Conservation (phyloP, 2,329 filamentous ascomycete genomes). For the Apiospora arundinis region DNA sequence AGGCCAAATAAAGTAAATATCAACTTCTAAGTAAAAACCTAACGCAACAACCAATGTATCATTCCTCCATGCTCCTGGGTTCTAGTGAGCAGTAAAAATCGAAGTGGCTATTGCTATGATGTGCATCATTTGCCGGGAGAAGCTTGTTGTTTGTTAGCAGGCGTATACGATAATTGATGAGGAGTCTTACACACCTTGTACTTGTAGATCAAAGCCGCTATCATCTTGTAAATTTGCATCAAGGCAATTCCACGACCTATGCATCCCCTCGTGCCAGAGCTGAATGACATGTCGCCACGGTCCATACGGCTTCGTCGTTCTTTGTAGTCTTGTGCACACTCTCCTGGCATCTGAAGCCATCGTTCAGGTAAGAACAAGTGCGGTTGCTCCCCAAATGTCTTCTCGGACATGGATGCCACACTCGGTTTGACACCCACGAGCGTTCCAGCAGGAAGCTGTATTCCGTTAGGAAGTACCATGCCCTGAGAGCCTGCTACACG, state of each 20-base stretch:
- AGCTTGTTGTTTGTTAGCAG: not conserved
- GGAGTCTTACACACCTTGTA: conserved; percentile 12
- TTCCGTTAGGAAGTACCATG: conserved; percentile 18
- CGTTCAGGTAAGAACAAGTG: conserved; percentile 22
- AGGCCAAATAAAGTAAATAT: no score
- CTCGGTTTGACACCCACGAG: conserved; percentile 24
- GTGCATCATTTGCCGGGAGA: not conserved
- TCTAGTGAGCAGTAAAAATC: not conserved
- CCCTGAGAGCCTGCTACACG: conserved; percentile 17
- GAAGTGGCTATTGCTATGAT: not conserved
- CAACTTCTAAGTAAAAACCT: no score
- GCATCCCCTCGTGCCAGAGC: conserved; percentile 21
- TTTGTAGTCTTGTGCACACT: conserved; percentile 8
- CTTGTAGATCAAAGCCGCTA: conserved; percentile 21
- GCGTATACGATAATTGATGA: not conserved
- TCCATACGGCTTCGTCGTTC: conserved; percentile 21
- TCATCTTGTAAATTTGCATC: conserved; percentile 24
- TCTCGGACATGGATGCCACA: conserved; percentile 16
- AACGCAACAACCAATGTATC: not conserved
- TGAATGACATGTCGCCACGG: conserved; percentile 22
- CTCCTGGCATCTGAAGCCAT: conserved; percentile 18
- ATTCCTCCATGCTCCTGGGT: not conserved
- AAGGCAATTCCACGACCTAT: conserved; percentile 22
- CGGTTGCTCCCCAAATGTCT: conserved; percentile 21
- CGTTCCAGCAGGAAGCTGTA: conserved; percentile 20